phyloP scores from a whole-genome alignment of 306 rosid genomes.

The Trifolium subterraneum region DNA sequence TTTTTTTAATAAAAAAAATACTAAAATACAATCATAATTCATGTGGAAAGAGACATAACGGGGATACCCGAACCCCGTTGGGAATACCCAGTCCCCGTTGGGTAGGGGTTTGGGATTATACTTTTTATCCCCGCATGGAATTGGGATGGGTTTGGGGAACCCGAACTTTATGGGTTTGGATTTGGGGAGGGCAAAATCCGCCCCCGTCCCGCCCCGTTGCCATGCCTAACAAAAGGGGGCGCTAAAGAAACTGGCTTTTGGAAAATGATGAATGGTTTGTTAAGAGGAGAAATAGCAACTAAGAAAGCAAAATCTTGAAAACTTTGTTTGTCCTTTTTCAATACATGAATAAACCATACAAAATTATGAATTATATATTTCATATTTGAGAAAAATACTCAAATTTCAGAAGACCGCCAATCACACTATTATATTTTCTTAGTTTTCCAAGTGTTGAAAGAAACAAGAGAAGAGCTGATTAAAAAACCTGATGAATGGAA shows the following conservation, averaged over 20 bases:
- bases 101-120: too few species aligned
- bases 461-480: background rate
- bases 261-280: conserved; percentile 4
- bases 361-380: conserved; percentile 8
- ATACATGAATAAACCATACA: background rate
- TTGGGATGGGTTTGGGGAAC: too few species aligned
- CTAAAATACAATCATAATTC: too few species aligned
- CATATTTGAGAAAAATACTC: conserved; percentile 23
- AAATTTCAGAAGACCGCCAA: background rate
- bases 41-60: too few species aligned
- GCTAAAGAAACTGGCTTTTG: background rate
- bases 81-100: too few species aligned
- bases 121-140: too few species aligned
- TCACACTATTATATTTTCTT: background rate
- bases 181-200: too few species aligned
- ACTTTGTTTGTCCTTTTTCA: conserved; percentile 3
- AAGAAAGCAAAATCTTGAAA: conserved; percentile 21
- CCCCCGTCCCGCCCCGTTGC: too few species aligned
- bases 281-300: background rate
- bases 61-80: too few species aligned
- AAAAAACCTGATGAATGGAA: background rate
- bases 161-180: too few species aligned
- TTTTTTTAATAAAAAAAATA: too few species aligned
- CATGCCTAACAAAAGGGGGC: too few species aligned
- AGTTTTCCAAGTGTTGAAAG: conserved; percentile 24